Conservation (phyloP, 768 basidiomycete species). For the Mycena rebaudengoi region DNA sequence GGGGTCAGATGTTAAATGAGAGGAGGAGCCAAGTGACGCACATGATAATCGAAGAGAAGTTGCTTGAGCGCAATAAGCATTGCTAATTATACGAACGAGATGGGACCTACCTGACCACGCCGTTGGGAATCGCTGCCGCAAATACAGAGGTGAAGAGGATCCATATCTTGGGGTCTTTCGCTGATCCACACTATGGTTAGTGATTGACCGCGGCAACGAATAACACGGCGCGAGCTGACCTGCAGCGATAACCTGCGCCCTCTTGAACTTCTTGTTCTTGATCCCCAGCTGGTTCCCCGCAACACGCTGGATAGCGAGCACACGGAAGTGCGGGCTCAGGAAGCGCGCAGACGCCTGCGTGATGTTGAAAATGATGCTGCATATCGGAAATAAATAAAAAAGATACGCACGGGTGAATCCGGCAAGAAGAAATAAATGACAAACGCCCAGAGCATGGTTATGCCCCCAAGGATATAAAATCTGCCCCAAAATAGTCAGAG, state of each 20-base stretch:
- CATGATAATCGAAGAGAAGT: slow-evolving; percentile 30
- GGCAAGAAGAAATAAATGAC: slow-evolving; percentile 26
- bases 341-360: slow-evolving; percentile 21
- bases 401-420: slow-evolving; percentile 23
- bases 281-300: slow-evolving; percentile 35
- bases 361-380: neutral
- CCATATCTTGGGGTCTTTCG: slow-evolving; percentile 28
- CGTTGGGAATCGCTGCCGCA: slow-evolving; percentile 31
- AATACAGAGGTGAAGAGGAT: slow-evolving; percentile 29
- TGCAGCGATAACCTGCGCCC: slow-evolving; percentile 22
- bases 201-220: neutral
- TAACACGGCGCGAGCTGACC: slow-evolving; percentile 11
- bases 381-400: neutral
- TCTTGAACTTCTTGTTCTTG: slow-evolving; percentile 33
- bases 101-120: slow-evolving; percentile 28
- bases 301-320: slow-evolving; percentile 30
- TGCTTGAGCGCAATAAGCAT: no score
- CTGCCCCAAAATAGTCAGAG: neutral
- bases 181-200: neutral
- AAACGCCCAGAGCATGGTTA: slow-evolving; percentile 26
- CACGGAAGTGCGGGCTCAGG: slow-evolving; percentile 20
- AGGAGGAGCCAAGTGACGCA: neutral
- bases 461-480: slow-evolving; percentile 28
- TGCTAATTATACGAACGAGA: no score
- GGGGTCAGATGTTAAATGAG: neutral